Evolutionary conservation across 2,329 filamentous ascomycete genomes (phyloP).

Genomic region (Diaporthe nobilis): DNA sequence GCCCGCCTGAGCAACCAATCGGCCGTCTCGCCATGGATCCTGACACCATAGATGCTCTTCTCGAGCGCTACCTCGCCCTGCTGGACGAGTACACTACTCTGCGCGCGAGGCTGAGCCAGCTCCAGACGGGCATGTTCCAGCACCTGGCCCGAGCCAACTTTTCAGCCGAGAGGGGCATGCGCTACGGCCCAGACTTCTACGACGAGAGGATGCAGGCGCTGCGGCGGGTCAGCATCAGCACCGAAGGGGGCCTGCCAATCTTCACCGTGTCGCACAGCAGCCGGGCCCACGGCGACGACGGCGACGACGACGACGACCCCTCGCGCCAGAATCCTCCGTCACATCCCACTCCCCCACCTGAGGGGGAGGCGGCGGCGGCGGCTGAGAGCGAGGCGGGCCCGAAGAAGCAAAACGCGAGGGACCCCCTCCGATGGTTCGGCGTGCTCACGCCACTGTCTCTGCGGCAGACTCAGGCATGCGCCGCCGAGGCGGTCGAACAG

Average conservation of each 20-base stretch:
- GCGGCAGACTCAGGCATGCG: constrained; percentile 71
- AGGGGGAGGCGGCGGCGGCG: not conserved
- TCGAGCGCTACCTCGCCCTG: constrained; percentile 75
- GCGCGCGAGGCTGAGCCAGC: constrained; percentile 64
- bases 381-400: constrained; percentile 35
- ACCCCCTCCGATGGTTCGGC: constrained; percentile 74
- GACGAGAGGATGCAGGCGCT: constrained; percentile 80
- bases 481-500: constrained; percentile 68
- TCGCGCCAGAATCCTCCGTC: constrained; percentile 3
- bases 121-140: constrained; percentile 70
- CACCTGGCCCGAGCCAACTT: constrained; percentile 83
- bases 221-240: constrained; percentile 56
- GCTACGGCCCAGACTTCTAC: constrained; percentile 79
- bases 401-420: constrained; percentile 48
- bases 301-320: not conserved
- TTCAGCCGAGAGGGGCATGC: constrained; percentile 71
- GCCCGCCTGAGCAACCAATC: constrained; percentile 16
- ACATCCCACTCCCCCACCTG: not conserved
- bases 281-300: not conserved
- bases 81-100: constrained; percentile 77
- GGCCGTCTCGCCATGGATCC: constrained; percentile 46
- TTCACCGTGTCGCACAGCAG: constrained; percentile 44
- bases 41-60: constrained; percentile 70
- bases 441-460: constrained; percentile 67
- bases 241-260: constrained; percentile 41